phyloP scores from a whole-genome alignment of 2,329 filamentous ascomycete genomes.

The Xylariaceae sp. region DNA sequence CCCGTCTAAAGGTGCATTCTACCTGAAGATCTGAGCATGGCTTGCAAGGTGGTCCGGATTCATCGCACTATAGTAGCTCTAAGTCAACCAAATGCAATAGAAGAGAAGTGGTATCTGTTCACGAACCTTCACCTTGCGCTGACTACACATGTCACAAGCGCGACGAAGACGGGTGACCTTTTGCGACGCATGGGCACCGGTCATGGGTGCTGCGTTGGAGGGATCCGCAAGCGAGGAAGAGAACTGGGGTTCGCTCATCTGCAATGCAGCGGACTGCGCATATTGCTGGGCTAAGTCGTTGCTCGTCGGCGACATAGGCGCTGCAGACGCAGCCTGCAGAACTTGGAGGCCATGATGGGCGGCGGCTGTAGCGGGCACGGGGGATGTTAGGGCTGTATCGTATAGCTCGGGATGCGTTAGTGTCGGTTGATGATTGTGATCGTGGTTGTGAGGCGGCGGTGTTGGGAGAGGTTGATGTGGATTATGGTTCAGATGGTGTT shows the following conservation, averaged over 20 bases:
- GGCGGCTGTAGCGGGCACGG: slow-evolving; percentile 32
- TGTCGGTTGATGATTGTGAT: slow-evolving; percentile 1
- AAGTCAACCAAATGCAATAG: not conserved
- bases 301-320: slow-evolving; percentile 29
- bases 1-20: slow-evolving; percentile 63
- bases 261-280: slow-evolving; percentile 43
- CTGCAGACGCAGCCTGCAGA: slow-evolving; percentile 40
- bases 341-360: slow-evolving; percentile 43
- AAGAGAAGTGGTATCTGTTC: not conserved
- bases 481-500: not conserved
- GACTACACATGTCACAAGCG: slow-evolving; percentile 67
- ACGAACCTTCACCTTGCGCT: slow-evolving; percentile 64
- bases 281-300: slow-evolving; percentile 41
- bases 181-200: slow-evolving; percentile 27
- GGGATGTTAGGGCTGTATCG: slow-evolving; percentile 26
- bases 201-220: slow-evolving; percentile 8
- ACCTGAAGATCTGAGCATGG: slow-evolving; percentile 64
- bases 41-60: slow-evolving; percentile 61
- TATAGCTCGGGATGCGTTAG: slow-evolving; percentile 20
- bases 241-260: slow-evolving; percentile 39
- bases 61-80: slow-evolving; percentile 53
- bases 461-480: not conserved
- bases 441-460: not conserved
- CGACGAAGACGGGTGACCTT: slow-evolving; percentile 64
- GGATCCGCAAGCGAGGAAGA: slow-evolving; percentile 21